Evolutionary conservation across 73 alveolate species (phyloP).

Genomic region (Symbiodinium natans): DNA sequence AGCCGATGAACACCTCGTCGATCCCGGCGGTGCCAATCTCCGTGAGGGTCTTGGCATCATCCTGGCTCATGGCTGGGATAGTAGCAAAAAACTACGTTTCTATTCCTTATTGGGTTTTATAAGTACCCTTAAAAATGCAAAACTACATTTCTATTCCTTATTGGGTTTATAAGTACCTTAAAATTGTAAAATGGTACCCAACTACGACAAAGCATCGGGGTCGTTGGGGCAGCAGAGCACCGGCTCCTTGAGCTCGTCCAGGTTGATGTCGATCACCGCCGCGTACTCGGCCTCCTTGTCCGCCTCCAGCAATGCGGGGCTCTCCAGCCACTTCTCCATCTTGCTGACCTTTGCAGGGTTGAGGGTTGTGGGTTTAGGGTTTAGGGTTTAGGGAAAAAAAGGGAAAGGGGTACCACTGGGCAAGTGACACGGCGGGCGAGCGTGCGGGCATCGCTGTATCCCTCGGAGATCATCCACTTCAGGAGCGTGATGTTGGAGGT

Average conservation of each 20-base stretch:
- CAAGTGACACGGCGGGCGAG: conserved; percentile 91
- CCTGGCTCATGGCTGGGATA: no score
- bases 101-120: no score
- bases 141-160: no score
- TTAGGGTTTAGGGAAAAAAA: no score
- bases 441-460: conserved; percentile 90
- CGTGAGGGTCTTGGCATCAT: conserved; percentile 80
- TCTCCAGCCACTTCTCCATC: conserved; percentile 88
- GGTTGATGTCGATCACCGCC: not conserved
- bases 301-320: conserved; percentile 71
- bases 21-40: conserved; percentile 80
- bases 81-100: no score
- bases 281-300: conserved; percentile 40
- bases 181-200: no score
- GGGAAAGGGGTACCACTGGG: no score
- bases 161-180: no score
- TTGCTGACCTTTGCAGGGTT: conserved; percentile 44
- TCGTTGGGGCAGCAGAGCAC: conserved; percentile 90
- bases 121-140: no score
- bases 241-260: conserved; percentile 49
- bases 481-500: conserved; percentile 85
- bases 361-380: no score
- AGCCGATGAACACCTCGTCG: conserved; percentile 93
- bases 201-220: no score
- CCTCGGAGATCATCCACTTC: conserved; percentile 93